A percentile compares a stretch with the other conserved stretches of the same genome.
Conservation (phyloP, 257 asterid species). For the Parsonsia alboflavescens region DNA sequence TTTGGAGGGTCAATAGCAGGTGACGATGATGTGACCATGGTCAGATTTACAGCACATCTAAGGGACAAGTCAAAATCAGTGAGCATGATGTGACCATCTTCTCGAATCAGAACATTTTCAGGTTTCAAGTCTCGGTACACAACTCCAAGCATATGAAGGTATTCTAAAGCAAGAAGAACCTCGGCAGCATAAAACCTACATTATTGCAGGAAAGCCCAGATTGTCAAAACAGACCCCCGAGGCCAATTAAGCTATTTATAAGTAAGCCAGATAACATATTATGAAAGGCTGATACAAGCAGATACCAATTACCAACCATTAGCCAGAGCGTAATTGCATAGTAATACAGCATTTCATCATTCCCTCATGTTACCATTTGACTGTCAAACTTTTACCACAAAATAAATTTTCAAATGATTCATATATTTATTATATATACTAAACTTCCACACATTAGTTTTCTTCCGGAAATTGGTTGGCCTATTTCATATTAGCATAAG, state of each 20-base stretch:
- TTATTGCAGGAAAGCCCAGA: neutral
- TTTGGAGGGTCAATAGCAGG: conserved; percentile 40
- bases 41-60: conserved; percentile 55
- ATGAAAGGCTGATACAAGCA: neutral
- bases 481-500: neutral
- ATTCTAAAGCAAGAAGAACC: conserved; percentile 81
- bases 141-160: conserved; percentile 93
- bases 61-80: conserved; percentile 74
- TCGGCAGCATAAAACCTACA: conserved; percentile 83
- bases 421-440: neutral
- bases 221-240: neutral
- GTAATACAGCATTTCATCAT: neutral
- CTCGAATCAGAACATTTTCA: conserved; percentile 69
- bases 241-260: neutral
- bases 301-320: neutral
- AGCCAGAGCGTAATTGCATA: neutral
- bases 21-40: conserved; percentile 43
- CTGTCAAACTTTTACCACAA: neutral
- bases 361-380: neutral
- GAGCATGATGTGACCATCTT: conserved; percentile 93
- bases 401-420: neutral
- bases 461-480: neutral
- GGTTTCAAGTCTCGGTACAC: conserved; percentile 91
- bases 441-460: neutral
- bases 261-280: neutral